Evolutionary conservation across 1,284 basidiomycete genomes (phyloP).

Genomic region (Apiotrichum brassicae): DNA sequence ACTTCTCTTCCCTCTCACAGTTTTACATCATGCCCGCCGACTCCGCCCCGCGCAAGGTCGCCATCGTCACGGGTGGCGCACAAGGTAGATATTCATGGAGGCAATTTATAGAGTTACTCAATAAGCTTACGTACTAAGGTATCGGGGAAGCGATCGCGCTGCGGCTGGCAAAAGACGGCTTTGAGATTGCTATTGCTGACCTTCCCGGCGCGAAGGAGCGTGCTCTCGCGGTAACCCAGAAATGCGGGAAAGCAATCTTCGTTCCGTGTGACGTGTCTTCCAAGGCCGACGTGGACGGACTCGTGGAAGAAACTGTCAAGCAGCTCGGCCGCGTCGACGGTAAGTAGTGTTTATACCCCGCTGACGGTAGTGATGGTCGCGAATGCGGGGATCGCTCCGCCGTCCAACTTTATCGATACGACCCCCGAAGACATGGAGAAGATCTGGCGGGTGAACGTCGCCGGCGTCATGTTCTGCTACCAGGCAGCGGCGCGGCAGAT

Average conservation of each 20-base stretch:
- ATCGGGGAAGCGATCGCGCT: conserved; percentile 49
- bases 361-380: conserved; percentile 36
- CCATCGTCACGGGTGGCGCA: too few relatives aligned
- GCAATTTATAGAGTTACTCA: too few relatives aligned
- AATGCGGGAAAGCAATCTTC: conserved; percentile 33
- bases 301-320: conserved; percentile 36
- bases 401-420: conserved; percentile 39
- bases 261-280: conserved; percentile 36
- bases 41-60: conserved; percentile 14
- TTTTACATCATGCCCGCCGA: neutral
- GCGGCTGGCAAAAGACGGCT: conserved; percentile 48
- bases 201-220: neutral
- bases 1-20: neutral
- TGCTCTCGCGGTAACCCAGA: neutral
- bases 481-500: conserved; percentile 48
- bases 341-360: neutral
- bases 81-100: too few relatives aligned
- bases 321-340: conserved; percentile 39
- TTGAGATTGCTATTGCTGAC: conserved; percentile 46
- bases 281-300: conserved; percentile 29
- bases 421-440: conserved; percentile 34
- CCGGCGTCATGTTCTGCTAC: conserved; percentile 44
- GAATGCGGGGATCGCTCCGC: conserved; percentile 46
- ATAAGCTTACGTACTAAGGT: too few relatives aligned
- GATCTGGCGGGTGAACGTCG: conserved; percentile 37